Percentiles rank a stretch among this genome's conserved stretches.
Conservation (phyloP, 2,329 filamentous ascomycete genomes). For the Coniochaeta hoffmannii region DNA sequence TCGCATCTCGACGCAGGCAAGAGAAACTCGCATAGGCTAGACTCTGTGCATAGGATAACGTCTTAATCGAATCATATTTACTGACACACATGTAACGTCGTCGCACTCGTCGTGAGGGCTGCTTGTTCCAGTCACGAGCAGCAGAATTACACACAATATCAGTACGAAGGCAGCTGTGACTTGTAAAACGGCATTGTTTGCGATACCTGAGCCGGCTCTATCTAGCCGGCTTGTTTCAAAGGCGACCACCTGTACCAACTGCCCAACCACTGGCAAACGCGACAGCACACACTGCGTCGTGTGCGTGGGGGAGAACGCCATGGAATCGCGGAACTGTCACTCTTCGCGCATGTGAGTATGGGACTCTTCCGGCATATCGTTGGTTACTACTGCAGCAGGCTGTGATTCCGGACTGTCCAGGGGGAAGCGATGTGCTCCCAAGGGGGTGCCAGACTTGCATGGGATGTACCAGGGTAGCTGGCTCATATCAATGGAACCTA, state of each 20-base stretch:
- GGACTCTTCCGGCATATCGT: not conserved
- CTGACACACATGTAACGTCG: not conserved
- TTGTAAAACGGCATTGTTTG: not conserved
- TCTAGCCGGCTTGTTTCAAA: not conserved
- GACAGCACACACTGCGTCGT: not conserved
- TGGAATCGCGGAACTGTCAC: not conserved
- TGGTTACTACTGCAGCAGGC: not conserved
- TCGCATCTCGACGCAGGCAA: not conserved
- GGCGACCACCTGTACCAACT: not conserved
- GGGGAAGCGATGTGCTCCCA: not conserved
- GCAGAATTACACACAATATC: not conserved
- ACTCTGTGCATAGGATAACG: not conserved
- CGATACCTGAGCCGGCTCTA: not conserved
- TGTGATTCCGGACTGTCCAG: not conserved
- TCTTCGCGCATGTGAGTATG: not conserved
- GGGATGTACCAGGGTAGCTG: not conserved
- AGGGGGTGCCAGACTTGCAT: not conserved
- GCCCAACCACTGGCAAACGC: not conserved
- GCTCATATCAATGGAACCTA: not conserved
- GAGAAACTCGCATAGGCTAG: not conserved
- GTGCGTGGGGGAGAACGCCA: not conserved
- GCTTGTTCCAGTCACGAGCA: not conserved
- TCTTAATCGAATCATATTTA: not conserved
- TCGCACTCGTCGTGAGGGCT: not conserved
- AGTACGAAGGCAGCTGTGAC: not conserved